Percentiles rank a stretch among this genome's conserved stretches.
Evolutionary conservation across 78 protist genomes (phyloP).

Genomic region (Dictyostelium firmibasis): DNA sequence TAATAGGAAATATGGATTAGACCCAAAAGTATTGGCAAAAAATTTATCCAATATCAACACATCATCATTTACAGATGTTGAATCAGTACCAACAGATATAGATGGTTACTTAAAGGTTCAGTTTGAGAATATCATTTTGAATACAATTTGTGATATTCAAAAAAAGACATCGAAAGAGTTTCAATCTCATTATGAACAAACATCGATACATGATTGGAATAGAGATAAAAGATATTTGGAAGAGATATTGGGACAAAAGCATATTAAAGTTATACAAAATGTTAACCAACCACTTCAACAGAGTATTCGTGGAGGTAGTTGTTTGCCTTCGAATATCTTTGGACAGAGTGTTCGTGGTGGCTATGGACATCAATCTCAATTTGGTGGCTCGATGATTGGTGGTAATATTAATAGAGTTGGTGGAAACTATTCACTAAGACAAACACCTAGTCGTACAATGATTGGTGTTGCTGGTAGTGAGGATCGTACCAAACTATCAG

Average conservation of each 20-base stretch:
- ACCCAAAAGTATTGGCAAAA: slow-evolving; percentile 32
- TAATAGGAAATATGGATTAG: slow-evolving; percentile 27
- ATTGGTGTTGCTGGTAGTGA: not conserved
- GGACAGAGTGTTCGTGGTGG: not conserved
- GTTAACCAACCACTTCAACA: not conserved
- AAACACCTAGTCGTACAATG: not conserved
- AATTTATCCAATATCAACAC: slow-evolving; percentile 25
- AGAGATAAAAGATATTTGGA: slow-evolving; percentile 46
- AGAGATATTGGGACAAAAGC: slow-evolving; percentile 55
- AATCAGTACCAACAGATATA: slow-evolving; percentile 38
- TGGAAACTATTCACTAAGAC: not conserved
- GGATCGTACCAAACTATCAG: slow-evolving; percentile 26
- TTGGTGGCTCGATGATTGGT: not conserved
- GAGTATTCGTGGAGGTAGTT: not conserved
- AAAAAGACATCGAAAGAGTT: slow-evolving; percentile 44
- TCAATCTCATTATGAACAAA: slow-evolving; percentile 5
- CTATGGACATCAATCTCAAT: not conserved
- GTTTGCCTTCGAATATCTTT: not conserved
- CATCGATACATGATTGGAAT: slow-evolving; percentile 36
- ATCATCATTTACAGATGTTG: slow-evolving; percentile 55
- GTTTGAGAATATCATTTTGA: slow-evolving; percentile 51
- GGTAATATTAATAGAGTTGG: slow-evolving; percentile 1
- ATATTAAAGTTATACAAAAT: not conserved
- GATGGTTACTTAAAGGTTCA: slow-evolving; percentile 37
- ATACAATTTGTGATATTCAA: slow-evolving; percentile 39